Evolutionary conservation across 495 filamentous ascomycete genomes (phyloP), one percentile per base, ranked within the genome.

Genomic region (Daldinia caldariorum): DNA sequence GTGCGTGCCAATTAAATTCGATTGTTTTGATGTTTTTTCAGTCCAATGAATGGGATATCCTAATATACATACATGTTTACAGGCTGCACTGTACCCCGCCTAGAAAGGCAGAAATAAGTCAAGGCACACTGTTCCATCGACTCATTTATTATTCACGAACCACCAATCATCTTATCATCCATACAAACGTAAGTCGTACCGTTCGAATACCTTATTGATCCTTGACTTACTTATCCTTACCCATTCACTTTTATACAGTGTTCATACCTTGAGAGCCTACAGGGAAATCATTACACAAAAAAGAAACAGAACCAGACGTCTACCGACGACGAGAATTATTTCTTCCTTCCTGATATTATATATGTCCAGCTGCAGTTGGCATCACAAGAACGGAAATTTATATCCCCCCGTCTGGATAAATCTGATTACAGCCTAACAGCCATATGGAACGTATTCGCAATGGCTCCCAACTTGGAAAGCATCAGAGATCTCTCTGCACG

Each of bases 401-500:
- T 13, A 57, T 63, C 16, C 26, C 12, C 12, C 45, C 29, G 4
- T 6, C 9, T 61, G 49, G 26, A 57, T 63, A 43, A 51, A 18
- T 45, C 18, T 14, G 32, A 20, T 45, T 53, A n/a, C 49, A 16
- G 35, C 39, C 39, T 18, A n/a, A 49, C 41, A 34, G 29, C 13
- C 60, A 22, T 7, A 18, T 8, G 41, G 20, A 38, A 37, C 16
- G 6, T 18, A 16, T 18, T 38, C 41, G 37, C 20, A 35, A 71
- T 71, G 62, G 53, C 51, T 35, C 58, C 68, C 6, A 51, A 51
- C 34, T 35, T 65, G 47, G 51, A 58, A 16, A 8, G 51, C 6
- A 32, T 71, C 26, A 71, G 66, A 58, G 58, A 66, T 53, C 32
- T 70, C 41, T 61, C 61, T 9, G 57, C 37, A 18, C 54, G 67